Evolutionary conservation across 78 protist genomes (phyloP).

Genomic region (Dictyostelium citrinum): DNA sequence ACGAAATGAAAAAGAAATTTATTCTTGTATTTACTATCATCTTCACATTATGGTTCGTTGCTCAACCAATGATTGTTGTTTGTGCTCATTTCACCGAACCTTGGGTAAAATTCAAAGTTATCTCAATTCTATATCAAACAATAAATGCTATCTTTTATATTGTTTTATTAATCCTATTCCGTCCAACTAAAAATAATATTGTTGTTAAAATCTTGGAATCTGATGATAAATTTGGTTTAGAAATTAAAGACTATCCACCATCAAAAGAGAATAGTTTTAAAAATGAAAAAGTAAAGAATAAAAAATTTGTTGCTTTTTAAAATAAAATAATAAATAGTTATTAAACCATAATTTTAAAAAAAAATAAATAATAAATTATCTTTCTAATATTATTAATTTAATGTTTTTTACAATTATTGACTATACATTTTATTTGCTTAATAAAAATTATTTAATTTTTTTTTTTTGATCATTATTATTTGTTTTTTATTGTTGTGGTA

Average conservation of each 20-base stretch:
- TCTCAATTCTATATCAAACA: neutral
- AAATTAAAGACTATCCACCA: neutral
- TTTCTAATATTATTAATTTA: too few relatives aligned
- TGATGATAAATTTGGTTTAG: slow-evolving; percentile 5
- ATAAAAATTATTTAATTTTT: neutral
- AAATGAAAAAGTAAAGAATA: neutral
- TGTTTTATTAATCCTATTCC: neutral
- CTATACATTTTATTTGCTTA: neutral
- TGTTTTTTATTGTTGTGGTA: neutral
- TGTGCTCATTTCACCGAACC: slow-evolving; percentile 42
- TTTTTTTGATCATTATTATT: neutral
- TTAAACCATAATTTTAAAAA: too few relatives aligned
- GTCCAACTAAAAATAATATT: slow-evolving; percentile 14
- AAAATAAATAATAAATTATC: too few relatives aligned
- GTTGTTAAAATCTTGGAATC: slow-evolving; percentile 16
- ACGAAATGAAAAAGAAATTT: slow-evolving; percentile 15
- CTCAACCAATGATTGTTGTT: slow-evolving; percentile 28
- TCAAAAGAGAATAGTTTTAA: neutral
- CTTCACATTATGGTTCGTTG: slow-evolving; percentile 33
- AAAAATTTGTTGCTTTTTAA: neutral
- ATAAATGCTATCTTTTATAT: slow-evolving; percentile 25
- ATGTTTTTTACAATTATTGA: too few relatives aligned
- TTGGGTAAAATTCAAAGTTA: slow-evolving; percentile 29
- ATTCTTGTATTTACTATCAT: neutral
- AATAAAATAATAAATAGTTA: too few relatives aligned